Conservation (phyloP, 2,329 filamentous ascomycete genomes). For the Ceratocystis huliohia region DNA sequence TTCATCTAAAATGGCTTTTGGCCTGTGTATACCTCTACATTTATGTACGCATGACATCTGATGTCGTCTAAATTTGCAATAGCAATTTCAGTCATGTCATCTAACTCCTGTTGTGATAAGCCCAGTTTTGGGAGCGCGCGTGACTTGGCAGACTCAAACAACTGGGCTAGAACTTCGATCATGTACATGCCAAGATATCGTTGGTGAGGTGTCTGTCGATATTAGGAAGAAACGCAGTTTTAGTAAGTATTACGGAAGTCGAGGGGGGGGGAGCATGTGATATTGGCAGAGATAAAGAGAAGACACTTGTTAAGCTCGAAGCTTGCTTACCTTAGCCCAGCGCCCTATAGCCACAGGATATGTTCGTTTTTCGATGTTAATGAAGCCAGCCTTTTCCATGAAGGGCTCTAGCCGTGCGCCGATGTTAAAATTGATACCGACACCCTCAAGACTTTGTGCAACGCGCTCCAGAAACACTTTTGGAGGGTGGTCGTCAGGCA, state of each 20-base stretch:
- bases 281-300: not conserved
- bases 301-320: not conserved
- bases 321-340: slow-evolving; percentile 32
- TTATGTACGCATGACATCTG: slow-evolving; percentile 33
- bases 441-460: slow-evolving; percentile 27
- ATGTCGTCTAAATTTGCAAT: slow-evolving; percentile 29
- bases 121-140: slow-evolving; percentile 32
- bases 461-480: slow-evolving; percentile 28
- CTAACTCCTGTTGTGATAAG: slow-evolving; percentile 25
- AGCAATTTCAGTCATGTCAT: slow-evolving; percentile 26
- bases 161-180: slow-evolving; percentile 32
- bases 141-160: slow-evolving; percentile 31
- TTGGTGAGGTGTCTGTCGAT: slow-evolving; percentile 22
- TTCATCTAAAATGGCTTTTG: slow-evolving; percentile 29
- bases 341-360: slow-evolving; percentile 35
- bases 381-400: slow-evolving; percentile 34
- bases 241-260: not conserved
- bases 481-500: slow-evolving; percentile 32
- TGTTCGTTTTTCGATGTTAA: slow-evolving; percentile 30
- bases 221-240: not conserved
- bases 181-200: slow-evolving; percentile 35
- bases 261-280: not conserved
- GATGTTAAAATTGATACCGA: slow-evolving; percentile 32
- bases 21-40: slow-evolving; percentile 33
- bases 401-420: slow-evolving; percentile 28